phyloP scores from a whole-genome alignment of 140 eudicot genomes.

The Oenanthe javanica region DNA sequence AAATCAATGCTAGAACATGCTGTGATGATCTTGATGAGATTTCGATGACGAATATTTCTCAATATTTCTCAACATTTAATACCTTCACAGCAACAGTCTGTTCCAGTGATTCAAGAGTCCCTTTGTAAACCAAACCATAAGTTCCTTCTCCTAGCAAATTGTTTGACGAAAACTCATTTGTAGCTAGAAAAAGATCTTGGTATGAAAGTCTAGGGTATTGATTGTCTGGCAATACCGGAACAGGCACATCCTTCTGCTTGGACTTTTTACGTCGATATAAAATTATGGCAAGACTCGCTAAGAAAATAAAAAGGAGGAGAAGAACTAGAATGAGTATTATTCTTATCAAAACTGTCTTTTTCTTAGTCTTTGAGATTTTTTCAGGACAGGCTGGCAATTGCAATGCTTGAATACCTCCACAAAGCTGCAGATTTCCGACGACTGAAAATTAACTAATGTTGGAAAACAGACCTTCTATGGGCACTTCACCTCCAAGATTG shows the following conservation, averaged over 20 bases:
- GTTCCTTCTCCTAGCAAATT: too few relatives aligned
- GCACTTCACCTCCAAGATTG: background rate
- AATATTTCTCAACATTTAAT: too few relatives aligned
- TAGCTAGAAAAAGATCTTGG: background rate
- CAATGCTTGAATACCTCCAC: constrained; percentile 7
- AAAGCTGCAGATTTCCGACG: background rate
- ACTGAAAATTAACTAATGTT: background rate
- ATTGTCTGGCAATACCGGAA: too few relatives aligned
- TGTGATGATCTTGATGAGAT: too few relatives aligned
- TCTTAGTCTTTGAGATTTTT: background rate
- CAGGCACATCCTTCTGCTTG: too few relatives aligned
- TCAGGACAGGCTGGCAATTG: background rate
- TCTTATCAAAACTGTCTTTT: background rate
- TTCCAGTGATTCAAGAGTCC: too few relatives aligned
- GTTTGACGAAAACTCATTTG: background rate
- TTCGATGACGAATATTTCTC: too few relatives aligned
- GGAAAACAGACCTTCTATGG: background rate
- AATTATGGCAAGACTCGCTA: background rate
- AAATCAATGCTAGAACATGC: too few relatives aligned
- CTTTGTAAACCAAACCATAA: too few relatives aligned
- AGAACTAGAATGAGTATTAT: background rate
- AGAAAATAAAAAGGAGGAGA: background rate
- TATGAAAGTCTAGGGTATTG: background rate
- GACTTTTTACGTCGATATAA: background rate
- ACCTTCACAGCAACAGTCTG: too few relatives aligned